Conservation (phyloP, 306 rosid species). For the Begonia masoniana region DNA sequence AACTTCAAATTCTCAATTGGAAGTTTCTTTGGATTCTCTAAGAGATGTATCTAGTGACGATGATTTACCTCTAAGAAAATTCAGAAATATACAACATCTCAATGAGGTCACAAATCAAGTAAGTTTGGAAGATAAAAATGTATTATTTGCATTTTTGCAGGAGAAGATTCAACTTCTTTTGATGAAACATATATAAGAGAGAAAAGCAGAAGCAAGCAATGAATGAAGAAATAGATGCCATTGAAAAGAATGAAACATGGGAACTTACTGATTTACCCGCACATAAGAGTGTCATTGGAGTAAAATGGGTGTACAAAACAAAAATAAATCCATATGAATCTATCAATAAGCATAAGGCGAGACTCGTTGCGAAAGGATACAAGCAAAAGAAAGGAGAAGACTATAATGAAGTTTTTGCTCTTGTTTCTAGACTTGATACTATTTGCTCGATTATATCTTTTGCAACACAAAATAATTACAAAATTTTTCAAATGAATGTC, state of each 20-base stretch:
- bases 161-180: background rate
- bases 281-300: background rate
- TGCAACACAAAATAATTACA: background rate
- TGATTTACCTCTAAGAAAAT: too few relatives aligned
- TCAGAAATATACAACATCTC: too few relatives aligned
- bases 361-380: background rate
- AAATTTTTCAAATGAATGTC: background rate
- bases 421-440: background rate
- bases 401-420: background rate
- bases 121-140: background rate
- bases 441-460: background rate
- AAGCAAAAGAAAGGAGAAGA: background rate
- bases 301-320: background rate
- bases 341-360: background rate
- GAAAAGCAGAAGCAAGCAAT: background rate
- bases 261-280: background rate
- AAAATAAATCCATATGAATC: background rate
- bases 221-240: background rate
- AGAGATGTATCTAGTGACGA: too few relatives aligned
- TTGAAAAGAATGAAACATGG: conserved; percentile 1
- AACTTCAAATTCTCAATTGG: too few relatives aligned
- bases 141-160: background rate
- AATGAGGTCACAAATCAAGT: too few relatives aligned
- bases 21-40: too few relatives aligned
- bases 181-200: background rate